Base-by-base conservation (phyloP, 345 rosid genomes). In the Dipteronia sinensis region DNA sequence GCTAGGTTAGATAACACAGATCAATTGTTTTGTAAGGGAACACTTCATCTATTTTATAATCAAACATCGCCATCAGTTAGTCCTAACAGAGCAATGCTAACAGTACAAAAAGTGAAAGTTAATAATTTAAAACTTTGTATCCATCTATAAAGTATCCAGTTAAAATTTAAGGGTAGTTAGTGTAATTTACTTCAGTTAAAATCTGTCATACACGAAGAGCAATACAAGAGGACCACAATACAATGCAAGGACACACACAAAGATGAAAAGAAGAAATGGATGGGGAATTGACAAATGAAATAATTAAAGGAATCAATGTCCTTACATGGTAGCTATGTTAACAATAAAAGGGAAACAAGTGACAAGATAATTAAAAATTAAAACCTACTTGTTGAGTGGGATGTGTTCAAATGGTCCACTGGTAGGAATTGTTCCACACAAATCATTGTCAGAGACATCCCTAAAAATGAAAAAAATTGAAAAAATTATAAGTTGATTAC, bases 341-440 rank as follows among this genome's bases (percentile, higher is more conserved):
- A 59, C 20, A 15, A 31, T 76, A 34, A 6, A 67, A 47, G 44
- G 71, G 10, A 66, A 73, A 51, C 16, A 31, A 47, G 16, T 7
- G 58, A 19, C 20, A 51, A 16, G 11, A 3, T 20, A 62, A n/a
- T 77, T 6, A 59, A 74, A 10, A 25, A 38, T 55, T 59, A 49
- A 10, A 76, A 71, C 91, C 77, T 89, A 95, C 99, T 95, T 95
- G 87, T 84, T 87, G 74, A 91, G 51, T 62, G 99, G 96, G 79
- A 95, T 90, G 86, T 84, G 97, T 83, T 86, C 88, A 81, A 96
- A 96, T 67, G 99, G 95, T 58, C 99, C 98, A 7, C 59, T 83
- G 62, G 98, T 87, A 78, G 99, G 98, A 85, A 96, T 94, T 71
- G 99, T 94, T 82, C 99, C 99, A 78, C 99, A 96, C 51, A 96